phyloP scores from a whole-genome alignment of 2,329 filamentous ascomycete species.

The Westerdykella sp. region DNA sequence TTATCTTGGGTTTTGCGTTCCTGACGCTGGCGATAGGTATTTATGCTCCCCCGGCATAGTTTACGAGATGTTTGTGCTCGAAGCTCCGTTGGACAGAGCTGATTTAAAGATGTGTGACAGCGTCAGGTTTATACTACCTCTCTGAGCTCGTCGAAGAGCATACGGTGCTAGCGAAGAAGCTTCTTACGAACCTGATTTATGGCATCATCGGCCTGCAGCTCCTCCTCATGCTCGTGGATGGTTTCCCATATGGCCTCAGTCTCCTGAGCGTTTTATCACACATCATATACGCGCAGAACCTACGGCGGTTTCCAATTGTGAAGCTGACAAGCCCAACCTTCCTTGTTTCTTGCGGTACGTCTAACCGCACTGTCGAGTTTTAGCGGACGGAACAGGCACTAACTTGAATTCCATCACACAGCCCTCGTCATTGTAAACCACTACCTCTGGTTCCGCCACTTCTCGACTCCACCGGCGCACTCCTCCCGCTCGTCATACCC shows the following conservation, averaged over 20 bases:
- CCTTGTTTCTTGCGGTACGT: conserved; percentile 69
- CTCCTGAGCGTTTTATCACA: conserved; percentile 73
- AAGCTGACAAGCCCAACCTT: conserved; percentile 85
- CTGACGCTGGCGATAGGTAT: conserved; percentile 86
- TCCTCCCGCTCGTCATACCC: conserved; percentile 50
- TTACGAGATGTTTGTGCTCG: neutral
- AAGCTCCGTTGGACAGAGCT: conserved; percentile 5
- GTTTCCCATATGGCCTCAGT: conserved; percentile 73
- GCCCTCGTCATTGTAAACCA: conserved; percentile 83
- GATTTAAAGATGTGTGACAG: conserved; percentile 39
- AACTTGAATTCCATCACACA: conserved; percentile 27
- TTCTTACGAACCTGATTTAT: conserved; percentile 84
- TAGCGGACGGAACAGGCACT: neutral
- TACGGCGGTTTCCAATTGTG: conserved; percentile 69
- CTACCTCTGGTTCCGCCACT: conserved; percentile 93
- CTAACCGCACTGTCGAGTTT: neutral
- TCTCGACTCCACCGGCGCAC: conserved; percentile 53
- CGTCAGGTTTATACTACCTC: conserved; percentile 96
- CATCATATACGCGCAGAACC: conserved; percentile 80
- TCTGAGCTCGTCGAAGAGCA: conserved; percentile 98
- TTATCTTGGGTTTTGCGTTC: conserved; percentile 85
- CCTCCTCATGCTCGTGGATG: conserved; percentile 71
- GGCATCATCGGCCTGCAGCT: conserved; percentile 66
- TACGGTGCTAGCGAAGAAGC: conserved; percentile 80
- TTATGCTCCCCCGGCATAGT: neutral